Evolutionary conservation across 139 green algal species (phyloP).

Genomic region (Coelastrella sp.): DNA sequence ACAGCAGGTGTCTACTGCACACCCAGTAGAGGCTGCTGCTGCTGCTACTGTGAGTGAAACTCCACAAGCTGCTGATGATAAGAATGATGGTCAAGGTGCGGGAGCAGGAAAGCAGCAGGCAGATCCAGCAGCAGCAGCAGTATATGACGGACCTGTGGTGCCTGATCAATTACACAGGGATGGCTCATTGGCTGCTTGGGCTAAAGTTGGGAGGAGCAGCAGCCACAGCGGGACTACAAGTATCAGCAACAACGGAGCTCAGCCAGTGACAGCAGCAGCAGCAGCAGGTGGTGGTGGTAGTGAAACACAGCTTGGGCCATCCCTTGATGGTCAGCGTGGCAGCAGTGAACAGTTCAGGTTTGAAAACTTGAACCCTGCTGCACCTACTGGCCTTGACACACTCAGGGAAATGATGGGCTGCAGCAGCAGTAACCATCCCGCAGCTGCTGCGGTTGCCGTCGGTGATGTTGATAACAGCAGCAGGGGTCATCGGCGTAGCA

Average conservation of each 20-base stretch:
- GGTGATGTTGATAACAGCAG: background rate
- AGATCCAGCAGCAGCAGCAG: background rate
- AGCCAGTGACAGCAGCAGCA: conserved; percentile 1
- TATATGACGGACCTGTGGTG: background rate
- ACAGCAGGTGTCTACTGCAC: too few species aligned
- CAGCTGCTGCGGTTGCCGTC: background rate
- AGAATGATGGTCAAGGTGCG: too few species aligned
- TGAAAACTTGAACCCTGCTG: background rate
- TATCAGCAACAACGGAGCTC: background rate
- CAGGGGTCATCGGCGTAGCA: background rate
- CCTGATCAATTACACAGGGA: background rate
- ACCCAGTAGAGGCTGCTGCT: too few species aligned
- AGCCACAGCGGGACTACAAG: background rate
- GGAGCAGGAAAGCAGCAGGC: background rate
- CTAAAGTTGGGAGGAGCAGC: background rate
- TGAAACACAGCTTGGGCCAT: too few species aligned
- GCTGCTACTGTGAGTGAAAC: background rate
- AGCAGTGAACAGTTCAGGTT: background rate
- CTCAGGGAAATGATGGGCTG: background rate
- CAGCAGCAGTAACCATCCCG: background rate
- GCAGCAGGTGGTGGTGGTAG: background rate
- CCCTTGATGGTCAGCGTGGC: too few species aligned
- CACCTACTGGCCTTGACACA: conserved; percentile 12
- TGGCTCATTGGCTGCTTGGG: conserved; percentile 4
- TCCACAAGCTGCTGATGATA: too few species aligned